phyloP scores from a whole-genome alignment of 345 rosid species.

The Populus simonii region DNA sequence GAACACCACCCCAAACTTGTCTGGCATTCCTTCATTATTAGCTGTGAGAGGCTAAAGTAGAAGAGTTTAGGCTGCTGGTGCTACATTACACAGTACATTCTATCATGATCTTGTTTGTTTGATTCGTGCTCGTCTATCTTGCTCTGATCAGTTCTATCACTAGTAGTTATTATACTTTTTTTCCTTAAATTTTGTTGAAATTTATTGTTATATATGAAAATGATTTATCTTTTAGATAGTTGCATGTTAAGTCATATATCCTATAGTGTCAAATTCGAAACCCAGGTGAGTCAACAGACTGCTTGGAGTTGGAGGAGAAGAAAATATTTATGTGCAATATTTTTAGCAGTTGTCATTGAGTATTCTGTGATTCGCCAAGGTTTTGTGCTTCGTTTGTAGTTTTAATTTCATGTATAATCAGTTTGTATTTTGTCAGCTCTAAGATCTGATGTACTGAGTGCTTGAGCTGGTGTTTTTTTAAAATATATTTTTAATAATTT shows the following conservation, averaged over 20 bases:
- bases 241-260: not conserved
- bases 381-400: slow-evolving; percentile 1
- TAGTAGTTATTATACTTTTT: not conserved
- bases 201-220: not conserved
- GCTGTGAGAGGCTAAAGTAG: slow-evolving; percentile 43
- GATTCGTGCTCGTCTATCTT: not conserved
- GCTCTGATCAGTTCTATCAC: not conserved
- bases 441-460: slow-evolving; percentile 1
- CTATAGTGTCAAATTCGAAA: not conserved
- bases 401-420: not conserved
- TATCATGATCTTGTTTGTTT: slow-evolving; percentile 3
- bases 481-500: no score
- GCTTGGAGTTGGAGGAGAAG: not conserved
- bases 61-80: not conserved
- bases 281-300: not conserved
- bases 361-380: slow-evolving; percentile 1
- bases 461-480: not conserved
- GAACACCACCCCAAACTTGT: slow-evolving; percentile 46
- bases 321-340: not conserved
- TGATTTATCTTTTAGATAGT: not conserved
- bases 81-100: slow-evolving; percentile 15
- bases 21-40: slow-evolving; percentile 71
- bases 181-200: not conserved
- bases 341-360: not conserved
- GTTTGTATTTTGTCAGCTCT: not conserved